Evolutionary conservation across 305 asterid genomes (phyloP).

Genomic region (Ilex paraguariensis): DNA sequence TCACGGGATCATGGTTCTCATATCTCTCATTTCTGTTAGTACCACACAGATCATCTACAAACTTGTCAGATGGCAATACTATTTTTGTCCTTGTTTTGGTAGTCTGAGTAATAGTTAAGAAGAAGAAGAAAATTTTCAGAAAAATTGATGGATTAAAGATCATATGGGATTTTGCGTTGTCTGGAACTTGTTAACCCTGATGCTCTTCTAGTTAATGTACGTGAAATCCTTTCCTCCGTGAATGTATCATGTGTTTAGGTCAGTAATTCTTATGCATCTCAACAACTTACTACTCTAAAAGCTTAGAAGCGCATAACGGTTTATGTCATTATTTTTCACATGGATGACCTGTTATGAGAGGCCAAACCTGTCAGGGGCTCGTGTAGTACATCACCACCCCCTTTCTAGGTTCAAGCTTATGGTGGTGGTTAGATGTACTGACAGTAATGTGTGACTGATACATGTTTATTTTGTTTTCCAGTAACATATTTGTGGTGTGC

Average conservation of each 20-base stretch:
- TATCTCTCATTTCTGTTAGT: neutral
- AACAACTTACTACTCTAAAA: no score
- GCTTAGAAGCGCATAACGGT: no score
- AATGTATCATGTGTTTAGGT: neutral
- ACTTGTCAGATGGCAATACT: neutral
- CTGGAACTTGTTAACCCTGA: neutral
- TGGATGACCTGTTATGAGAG: no score
- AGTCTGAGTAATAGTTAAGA: neutral
- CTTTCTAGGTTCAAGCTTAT: no score
- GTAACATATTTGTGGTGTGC: conserved; percentile 11
- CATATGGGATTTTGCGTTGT: neutral
- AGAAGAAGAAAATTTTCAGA: neutral
- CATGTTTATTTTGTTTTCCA: neutral
- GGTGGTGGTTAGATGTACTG: no score
- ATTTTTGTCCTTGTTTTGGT: neutral
- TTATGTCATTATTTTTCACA: no score
- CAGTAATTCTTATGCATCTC: neutral
- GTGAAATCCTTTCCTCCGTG: neutral
- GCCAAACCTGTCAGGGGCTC: no score
- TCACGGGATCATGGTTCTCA: neutral
- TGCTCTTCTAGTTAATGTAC: no score
- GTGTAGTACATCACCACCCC: no score
- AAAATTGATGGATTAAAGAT: neutral
- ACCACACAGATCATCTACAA: neutral
- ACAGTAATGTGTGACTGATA: neutral